A percentile compares a stretch with the other conserved stretches of the same genome.
phyloP scores from a whole-genome alignment of 305 asterid species.

The Ilex paraguariensis region DNA sequence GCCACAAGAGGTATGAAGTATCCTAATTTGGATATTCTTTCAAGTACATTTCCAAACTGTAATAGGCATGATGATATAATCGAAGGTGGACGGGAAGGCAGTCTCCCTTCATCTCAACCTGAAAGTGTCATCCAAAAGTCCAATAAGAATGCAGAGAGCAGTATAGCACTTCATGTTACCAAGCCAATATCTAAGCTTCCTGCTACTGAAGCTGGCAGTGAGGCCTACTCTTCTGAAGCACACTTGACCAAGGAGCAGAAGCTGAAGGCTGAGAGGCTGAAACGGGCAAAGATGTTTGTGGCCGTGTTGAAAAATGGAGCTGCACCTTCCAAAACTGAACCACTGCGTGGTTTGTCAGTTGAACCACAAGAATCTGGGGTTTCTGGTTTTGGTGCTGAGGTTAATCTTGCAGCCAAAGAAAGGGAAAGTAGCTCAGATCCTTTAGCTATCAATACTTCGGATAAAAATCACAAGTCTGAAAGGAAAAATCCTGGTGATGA shows the following conservation, averaged over 20 bases:
- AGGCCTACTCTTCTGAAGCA: constrained; percentile 39
- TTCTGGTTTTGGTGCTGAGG: constrained; percentile 27
- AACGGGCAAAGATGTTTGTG: constrained; percentile 86
- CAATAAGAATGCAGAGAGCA: constrained; percentile 13
- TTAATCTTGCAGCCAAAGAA: constrained; percentile 25
- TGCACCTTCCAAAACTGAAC: constrained; percentile 39
- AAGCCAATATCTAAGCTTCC: constrained; percentile 15
- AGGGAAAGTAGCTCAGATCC: constrained; percentile 44
- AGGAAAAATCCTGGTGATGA: constrained; percentile 35
- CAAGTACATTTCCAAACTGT: constrained; percentile 24
- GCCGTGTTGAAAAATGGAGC: constrained; percentile 68
- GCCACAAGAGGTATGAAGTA: constrained; percentile 71
- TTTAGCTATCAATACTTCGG: constrained; percentile 21
- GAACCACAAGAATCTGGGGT: constrained; percentile 52
- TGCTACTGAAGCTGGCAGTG: constrained; percentile 27
- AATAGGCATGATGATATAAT: constrained; percentile 23
- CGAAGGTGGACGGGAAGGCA: constrained; percentile 21
- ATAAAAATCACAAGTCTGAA: constrained; percentile 25
- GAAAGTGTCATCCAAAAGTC: constrained; percentile 16
- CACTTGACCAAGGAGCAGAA: constrained; percentile 64
- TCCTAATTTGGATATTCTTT: constrained; percentile 32
- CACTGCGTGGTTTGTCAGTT: constrained; percentile 43
- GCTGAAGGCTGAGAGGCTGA: constrained; percentile 86
- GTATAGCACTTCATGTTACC: constrained; percentile 10
- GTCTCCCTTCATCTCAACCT: constrained; percentile 7